These are phyloP conservation scores for Mucor saturninus DNA, from an alignment of 371 early-diverging fungal species.

Conservation along the genomic window DNA sequence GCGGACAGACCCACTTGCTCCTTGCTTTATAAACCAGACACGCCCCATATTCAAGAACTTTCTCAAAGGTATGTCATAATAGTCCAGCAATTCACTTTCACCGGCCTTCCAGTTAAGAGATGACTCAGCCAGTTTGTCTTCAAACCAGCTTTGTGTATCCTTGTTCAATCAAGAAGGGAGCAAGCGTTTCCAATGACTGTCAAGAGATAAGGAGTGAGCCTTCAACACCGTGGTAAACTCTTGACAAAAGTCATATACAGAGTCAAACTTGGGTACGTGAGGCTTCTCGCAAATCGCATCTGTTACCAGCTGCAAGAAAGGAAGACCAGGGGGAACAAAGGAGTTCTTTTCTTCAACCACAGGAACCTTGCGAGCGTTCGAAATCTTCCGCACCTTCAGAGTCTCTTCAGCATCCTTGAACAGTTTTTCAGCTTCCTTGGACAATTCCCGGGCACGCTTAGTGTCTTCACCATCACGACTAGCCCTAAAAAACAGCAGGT, in stretches of 20 bases:
- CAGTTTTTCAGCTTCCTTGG: no score
- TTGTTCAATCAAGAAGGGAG: conserved; percentile 4
- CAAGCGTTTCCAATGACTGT: conserved; percentile 2
- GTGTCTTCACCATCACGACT: no score
- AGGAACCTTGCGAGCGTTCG: no score
- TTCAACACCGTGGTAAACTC: neutral
- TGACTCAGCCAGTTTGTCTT: neutral
- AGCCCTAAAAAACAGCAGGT: no score
- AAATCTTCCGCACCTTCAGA: no score
- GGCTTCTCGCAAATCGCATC: neutral
- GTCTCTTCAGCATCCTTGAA: no score
- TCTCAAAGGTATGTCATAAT: conserved; percentile 6
- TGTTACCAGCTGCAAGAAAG: neutral
- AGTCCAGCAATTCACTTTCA: neutral
- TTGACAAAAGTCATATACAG: conserved; percentile 7
- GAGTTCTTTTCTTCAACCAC: no score
- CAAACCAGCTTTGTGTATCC: conserved; percentile 7
- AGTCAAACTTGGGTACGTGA: neutral
- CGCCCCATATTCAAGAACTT: conserved; percentile 8
- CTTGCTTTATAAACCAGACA: neutral
- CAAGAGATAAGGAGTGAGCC: neutral
- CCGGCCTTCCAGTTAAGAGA: neutral
- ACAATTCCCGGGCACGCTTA: no score
- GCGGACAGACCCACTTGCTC: neutral
- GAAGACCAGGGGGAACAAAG: neutral